Conservation (phyloP, 2,329 filamentous ascomycete species). For the Cryphonectria naterciae region DNA sequence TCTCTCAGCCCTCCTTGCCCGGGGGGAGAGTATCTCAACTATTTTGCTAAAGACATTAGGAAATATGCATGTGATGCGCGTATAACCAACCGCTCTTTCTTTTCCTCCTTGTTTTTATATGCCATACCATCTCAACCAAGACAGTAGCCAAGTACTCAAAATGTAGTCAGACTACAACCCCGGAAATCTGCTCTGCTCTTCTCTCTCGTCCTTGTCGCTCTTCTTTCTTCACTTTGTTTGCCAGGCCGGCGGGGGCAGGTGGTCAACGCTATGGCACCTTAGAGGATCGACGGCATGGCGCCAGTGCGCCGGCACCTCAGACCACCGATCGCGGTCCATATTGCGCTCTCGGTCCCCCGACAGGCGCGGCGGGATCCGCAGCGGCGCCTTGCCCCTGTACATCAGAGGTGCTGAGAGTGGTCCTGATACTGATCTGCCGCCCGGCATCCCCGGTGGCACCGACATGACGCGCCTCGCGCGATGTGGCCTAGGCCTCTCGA, state of each 20-base stretch:
- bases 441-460: conserved; percentile 4
- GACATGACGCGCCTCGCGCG: conserved; percentile 9
- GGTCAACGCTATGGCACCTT: conserved; percentile 16
- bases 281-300: conserved; percentile 16
- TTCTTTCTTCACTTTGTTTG: neutral
- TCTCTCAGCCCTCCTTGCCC: neutral
- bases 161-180: neutral
- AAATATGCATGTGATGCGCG: neutral
- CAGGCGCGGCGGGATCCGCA: conserved; percentile 5
- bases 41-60: neutral
- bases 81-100: neutral
- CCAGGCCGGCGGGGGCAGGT: conserved; percentile 12
- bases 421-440: neutral
- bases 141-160: neutral
- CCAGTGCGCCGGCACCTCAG: conserved; percentile 15
- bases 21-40: neutral
- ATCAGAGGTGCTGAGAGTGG: neutral
- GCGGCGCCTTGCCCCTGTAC: neutral
- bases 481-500: neutral
- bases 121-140: neutral
- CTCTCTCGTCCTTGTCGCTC: neutral
- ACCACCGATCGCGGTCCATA: neutral
- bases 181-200: neutral
- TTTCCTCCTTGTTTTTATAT: neutral
- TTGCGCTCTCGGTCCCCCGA: neutral